A percentile compares a stretch with the other conserved stretches of the same genome.
Evolutionary conservation across 2,329 filamentous ascomycete genomes (phyloP).

Genomic region (Chalara sp.): DNA sequence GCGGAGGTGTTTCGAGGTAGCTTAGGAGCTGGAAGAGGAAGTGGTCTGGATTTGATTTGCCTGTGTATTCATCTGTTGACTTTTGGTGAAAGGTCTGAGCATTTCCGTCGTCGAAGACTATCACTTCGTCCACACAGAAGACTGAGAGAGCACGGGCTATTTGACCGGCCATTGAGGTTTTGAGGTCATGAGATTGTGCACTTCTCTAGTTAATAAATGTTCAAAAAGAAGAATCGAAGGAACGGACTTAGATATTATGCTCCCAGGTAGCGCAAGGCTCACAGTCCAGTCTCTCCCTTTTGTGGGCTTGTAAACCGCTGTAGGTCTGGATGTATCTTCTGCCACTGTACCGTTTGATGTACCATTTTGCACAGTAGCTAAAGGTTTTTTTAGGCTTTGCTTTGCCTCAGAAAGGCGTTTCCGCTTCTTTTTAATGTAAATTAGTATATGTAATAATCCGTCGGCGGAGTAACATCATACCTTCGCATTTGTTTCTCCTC

Average conservation of each 20-base stretch:
- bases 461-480: constrained; percentile 3
- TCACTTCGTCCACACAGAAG: constrained; percentile 77
- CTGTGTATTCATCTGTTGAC: constrained; percentile 46
- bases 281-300: constrained; percentile 64
- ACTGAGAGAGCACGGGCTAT: constrained; percentile 77
- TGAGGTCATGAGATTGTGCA: constrained; percentile 49
- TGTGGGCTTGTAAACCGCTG: constrained; percentile 59
- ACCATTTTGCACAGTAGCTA: constrained; percentile 16
- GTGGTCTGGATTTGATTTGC: constrained; percentile 67
- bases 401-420: constrained; percentile 25
- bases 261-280: constrained; percentile 72
- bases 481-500: constrained; percentile 24
- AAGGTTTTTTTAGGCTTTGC: constrained; percentile 11
- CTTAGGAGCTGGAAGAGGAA: constrained; percentile 73
- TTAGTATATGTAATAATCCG: neutral
- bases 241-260: constrained; percentile 65
- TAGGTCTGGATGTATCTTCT: constrained; percentile 54
- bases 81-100: constrained; percentile 31
- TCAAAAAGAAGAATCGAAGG: constrained; percentile 7
- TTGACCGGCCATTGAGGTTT: constrained; percentile 64
- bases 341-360: constrained; percentile 28
- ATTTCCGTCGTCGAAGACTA: constrained; percentile 72
- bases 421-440: constrained; percentile 21
- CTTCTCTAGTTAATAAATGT: constrained; percentile 11
- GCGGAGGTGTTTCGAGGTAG: constrained; percentile 79